A percentile compares a stretch with the other conserved stretches of the same genome.
These are phyloP conservation scores for Mollisia scopiformis DNA, from an alignment of 2,329 filamentous ascomycete species.

Conservation along the genomic window DNA sequence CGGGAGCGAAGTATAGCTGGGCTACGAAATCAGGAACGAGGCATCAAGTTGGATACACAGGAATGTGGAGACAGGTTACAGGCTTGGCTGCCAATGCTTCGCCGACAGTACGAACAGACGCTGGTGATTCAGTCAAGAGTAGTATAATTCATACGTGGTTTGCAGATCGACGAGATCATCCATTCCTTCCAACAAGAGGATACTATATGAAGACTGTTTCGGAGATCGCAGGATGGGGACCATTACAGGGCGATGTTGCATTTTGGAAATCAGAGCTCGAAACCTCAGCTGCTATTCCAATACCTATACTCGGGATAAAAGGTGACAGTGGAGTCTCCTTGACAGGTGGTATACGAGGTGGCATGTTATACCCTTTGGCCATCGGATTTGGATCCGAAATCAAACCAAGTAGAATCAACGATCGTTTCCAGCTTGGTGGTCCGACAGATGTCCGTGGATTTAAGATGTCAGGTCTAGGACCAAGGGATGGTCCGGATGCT, in stretches of 20 bases:
- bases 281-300: conserved; percentile 72
- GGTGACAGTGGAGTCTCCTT: conserved; percentile 79
- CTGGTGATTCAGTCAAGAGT: conserved; percentile 90
- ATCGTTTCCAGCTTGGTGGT: conserved; percentile 93
- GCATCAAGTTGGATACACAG: conserved; percentile 80
- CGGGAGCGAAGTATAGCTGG: conserved; percentile 77
- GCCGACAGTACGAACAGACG: conserved; percentile 79
- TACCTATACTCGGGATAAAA: conserved; percentile 70
- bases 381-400: conserved; percentile 58
- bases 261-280: conserved; percentile 94
- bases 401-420: conserved; percentile 79
- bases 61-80: conserved; percentile 87
- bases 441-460: conserved; percentile 96
- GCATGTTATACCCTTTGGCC: conserved; percentile 81
- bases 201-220: conserved; percentile 78
- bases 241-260: conserved; percentile 84
- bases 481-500: conserved; percentile 82
- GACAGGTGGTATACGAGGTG: conserved; percentile 79
- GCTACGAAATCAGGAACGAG: conserved; percentile 63
- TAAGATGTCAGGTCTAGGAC: conserved; percentile 84
- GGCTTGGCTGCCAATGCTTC: conserved; percentile 76
- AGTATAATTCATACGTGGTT: conserved; percentile 81
- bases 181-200: conserved; percentile 80
- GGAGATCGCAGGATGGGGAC: conserved; percentile 86
- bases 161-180: conserved; percentile 80